Evolutionary conservation across 2,329 filamentous ascomycete genomes (phyloP).

Genomic region (Truncatella angustata): DNA sequence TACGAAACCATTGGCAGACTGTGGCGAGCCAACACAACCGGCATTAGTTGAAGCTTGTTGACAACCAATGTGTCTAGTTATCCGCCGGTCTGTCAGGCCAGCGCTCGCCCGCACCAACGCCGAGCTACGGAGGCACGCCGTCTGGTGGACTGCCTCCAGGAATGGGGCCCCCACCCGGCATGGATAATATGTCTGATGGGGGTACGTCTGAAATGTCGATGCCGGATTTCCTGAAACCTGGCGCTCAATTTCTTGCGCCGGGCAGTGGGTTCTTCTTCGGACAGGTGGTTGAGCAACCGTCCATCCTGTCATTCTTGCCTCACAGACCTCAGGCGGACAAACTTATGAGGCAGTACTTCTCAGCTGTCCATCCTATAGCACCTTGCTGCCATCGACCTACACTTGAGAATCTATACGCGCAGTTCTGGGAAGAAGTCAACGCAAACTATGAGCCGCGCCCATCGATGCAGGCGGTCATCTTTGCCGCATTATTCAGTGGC

Average conservation of each 20-base stretch:
- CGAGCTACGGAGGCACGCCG: slow-evolving; percentile 18
- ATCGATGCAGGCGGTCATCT: slow-evolving; percentile 67
- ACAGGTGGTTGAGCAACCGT: slow-evolving; percentile 43
- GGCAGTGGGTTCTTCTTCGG: slow-evolving; percentile 67
- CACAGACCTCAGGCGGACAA: slow-evolving; percentile 55
- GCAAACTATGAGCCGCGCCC: slow-evolving; percentile 59
- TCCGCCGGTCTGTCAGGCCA: slow-evolving; percentile 30
- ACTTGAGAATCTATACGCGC: slow-evolving; percentile 62
- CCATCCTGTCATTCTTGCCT: slow-evolving; percentile 61
- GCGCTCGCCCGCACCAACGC: slow-evolving; percentile 16
- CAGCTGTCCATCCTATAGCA: slow-evolving; percentile 66
- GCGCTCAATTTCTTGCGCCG: slow-evolving; percentile 65
- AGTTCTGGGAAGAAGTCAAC: slow-evolving; percentile 63
- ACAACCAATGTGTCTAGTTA: slow-evolving; percentile 24
- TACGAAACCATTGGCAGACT: not conserved
- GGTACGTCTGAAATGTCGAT: slow-evolving; percentile 25
- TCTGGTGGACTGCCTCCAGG: slow-evolving; percentile 15
- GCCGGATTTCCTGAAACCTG: slow-evolving; percentile 61
- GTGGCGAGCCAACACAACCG: slow-evolving; percentile 6
- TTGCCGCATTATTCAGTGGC: slow-evolving; percentile 68
- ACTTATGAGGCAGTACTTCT: slow-evolving; percentile 66
- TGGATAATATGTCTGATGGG: slow-evolving; percentile 22
- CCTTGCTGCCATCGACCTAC: slow-evolving; percentile 66
- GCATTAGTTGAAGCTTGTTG: not conserved
- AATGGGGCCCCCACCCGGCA: slow-evolving; percentile 18